Evolutionary conservation across 768 basidiomycete species (phyloP), one percentile per base, ranked within the genome.

Genomic region (Strobilomyces echinocephalus): DNA sequence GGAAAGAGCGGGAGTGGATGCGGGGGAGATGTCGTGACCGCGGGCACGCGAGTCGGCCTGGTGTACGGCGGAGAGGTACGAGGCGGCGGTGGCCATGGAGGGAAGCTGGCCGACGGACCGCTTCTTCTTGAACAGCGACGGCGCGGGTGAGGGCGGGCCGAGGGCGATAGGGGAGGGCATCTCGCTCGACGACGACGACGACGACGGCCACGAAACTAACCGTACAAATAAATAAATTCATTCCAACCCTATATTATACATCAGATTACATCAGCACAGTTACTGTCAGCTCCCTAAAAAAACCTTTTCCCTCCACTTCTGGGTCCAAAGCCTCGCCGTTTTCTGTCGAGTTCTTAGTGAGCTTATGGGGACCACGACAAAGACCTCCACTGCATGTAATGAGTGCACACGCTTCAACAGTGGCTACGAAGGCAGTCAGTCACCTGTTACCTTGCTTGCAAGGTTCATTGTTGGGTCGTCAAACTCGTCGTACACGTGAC

Each of bases 1-100:
- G 1, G 89, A 90, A 14, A 88, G 72, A 0, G 88, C 81, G 1
- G 87, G 87, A 2, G 87, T 88, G 6, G 85, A 80, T 0, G 79
- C 74, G 15, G 84, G 81, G 11, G 83, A 70, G 30, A 70, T 67
- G 33, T 72, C 69, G 51, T 70, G 72, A 50, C 72, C 71, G 53
- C 85, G 80, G 9, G 84, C 82, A 46, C 83, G 79, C 38, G 87
- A 83, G 66, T 91, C 89, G 16, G 81, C 82, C 66, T 81, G 68
- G 18, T 81, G 81, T 16, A 85, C 72, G 9, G 81, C 83, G 46
- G 80, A 77, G 11, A 85, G 74, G 65, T 84, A 85, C 36, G 79
- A 79, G 12, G 80, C 76, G 4, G 84, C 83, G 5, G 79, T 77
- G 31, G 77, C 61, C 70, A 79, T 70, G 50, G 74, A 70, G 0